A percentile compares a stretch with the other conserved stretches of the same genome.
Evolutionary conservation across 75 land plant species (phyloP).

Genomic region (Gnetum montanum): DNA sequence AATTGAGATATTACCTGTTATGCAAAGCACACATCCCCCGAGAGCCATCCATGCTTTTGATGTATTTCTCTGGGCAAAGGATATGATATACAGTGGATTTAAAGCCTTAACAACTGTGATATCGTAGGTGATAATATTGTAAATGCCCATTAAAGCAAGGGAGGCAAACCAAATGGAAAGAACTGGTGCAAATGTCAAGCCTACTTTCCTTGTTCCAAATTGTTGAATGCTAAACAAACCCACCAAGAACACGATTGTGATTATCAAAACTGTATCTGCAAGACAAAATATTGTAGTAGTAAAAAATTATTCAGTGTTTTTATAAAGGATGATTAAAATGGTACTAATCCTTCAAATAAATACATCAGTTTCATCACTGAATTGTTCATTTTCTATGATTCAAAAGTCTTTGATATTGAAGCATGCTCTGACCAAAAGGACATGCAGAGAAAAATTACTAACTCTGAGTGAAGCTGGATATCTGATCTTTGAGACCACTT

Average conservation of each 20-base stretch:
- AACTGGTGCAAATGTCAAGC: slow-evolving; percentile 74
- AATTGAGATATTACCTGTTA: slow-evolving; percentile 84
- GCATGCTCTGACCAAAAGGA: no score
- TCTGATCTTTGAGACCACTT: slow-evolving; percentile 66
- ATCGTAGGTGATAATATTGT: slow-evolving; percentile 59
- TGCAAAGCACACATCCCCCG: slow-evolving; percentile 96
- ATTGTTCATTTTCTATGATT: no score
- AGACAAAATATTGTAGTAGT: neutral
- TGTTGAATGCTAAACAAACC: slow-evolving; percentile 80
- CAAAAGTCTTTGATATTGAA: no score
- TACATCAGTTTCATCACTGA: no score
- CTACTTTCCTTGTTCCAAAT: slow-evolving; percentile 87
- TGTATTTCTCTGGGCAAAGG: slow-evolving; percentile 60
- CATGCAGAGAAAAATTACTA: no score
- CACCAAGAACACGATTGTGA: slow-evolving; percentile 56
- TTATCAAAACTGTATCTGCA: slow-evolving; percentile 68
- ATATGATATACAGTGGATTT: slow-evolving; percentile 76
- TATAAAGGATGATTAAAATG: no score
- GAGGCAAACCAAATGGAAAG: slow-evolving; percentile 77
- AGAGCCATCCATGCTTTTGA: slow-evolving; percentile 78
- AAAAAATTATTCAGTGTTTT: no score
- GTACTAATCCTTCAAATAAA: no score
- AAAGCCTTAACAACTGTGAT: slow-evolving; percentile 58
- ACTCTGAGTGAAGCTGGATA: slow-evolving; percentile 55
- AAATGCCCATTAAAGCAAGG: slow-evolving; percentile 72